These are phyloP conservation scores for Aspergillus sp. DNA, from an alignment of 2,329 filamentous ascomycete species.

Conservation along the genomic window DNA sequence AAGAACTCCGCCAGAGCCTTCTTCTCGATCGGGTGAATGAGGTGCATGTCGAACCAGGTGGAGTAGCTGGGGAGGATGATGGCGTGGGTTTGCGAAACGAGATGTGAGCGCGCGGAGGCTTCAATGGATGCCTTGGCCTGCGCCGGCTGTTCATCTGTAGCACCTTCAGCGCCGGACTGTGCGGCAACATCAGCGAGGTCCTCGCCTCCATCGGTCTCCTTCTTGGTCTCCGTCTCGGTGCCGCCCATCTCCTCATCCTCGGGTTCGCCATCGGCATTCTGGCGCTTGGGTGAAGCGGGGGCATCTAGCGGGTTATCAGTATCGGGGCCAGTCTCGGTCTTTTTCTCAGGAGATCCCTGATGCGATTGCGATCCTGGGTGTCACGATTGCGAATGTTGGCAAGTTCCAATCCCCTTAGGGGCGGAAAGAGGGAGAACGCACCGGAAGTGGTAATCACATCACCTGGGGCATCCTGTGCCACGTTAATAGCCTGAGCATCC, in stretches of 20 bases:
- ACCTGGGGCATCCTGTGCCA: slow-evolving; percentile 32
- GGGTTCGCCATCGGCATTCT: slow-evolving; percentile 55
- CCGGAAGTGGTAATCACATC: slow-evolving; percentile 35
- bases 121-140: slow-evolving; percentile 80
- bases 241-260: slow-evolving; percentile 84
- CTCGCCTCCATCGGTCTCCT: slow-evolving; percentile 47
- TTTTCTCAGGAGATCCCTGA: slow-evolving; percentile 34
- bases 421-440: slow-evolving; percentile 25
- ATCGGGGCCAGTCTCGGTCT: slow-evolving; percentile 30
- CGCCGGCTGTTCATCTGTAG: slow-evolving; percentile 57
- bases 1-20: slow-evolving; percentile 98
- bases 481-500: slow-evolving; percentile 28
- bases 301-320: slow-evolving; percentile 71
- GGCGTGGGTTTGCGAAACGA: slow-evolving; percentile 89
- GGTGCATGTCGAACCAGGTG: slow-evolving; percentile 98
- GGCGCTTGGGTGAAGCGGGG: slow-evolving; percentile 63
- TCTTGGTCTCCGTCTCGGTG: slow-evolving; percentile 49
- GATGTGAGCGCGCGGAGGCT: slow-evolving; percentile 83
- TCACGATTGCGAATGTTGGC: slow-evolving; percentile 23
- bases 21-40: slow-evolving; percentile 84
- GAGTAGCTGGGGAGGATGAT: slow-evolving; percentile 98
- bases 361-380: slow-evolving; percentile 35
- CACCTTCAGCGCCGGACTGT: slow-evolving; percentile 50
- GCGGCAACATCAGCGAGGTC: slow-evolving; percentile 50
- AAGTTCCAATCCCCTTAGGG: slow-evolving; percentile 14